phyloP scores from a whole-genome alignment of 2,329 filamentous ascomycete genomes.

The Aspergillus ruber region DNA sequence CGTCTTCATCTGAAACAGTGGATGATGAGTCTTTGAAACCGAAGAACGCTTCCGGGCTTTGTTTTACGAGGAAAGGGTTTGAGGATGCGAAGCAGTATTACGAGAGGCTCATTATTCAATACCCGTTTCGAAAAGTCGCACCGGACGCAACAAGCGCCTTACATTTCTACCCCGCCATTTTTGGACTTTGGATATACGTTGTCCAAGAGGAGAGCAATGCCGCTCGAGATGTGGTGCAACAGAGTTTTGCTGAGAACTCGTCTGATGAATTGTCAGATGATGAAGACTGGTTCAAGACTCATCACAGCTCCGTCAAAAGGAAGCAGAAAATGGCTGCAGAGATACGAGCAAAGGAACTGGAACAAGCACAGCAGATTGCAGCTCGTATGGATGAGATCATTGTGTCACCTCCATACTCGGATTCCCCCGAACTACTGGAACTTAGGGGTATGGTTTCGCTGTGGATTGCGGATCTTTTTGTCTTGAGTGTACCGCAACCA shows the following conservation, averaged over 20 bases:
- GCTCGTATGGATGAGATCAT: constrained; percentile 65
- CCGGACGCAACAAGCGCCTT: constrained; percentile 58
- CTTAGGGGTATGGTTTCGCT: constrained; percentile 68
- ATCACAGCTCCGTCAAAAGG: constrained; percentile 29
- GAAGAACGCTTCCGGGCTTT: constrained; percentile 11
- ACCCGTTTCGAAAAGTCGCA: constrained; percentile 61
- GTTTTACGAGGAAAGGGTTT: constrained; percentile 47
- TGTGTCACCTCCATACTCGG: constrained; percentile 62
- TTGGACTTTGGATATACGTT: constrained; percentile 74
- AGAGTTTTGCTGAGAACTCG: constrained; percentile 14
- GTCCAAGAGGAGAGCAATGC: constrained; percentile 55
- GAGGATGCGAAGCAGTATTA: constrained; percentile 62
- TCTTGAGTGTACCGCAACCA: constrained; percentile 25
- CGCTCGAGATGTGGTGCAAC: constrained; percentile 36
- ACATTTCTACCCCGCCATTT: constrained; percentile 76
- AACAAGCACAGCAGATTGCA: constrained; percentile 57
- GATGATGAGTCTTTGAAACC: constrained; percentile 1
- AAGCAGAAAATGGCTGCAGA: constrained; percentile 19
- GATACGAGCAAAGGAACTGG: constrained; percentile 49
- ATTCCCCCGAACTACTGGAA: constrained; percentile 59
- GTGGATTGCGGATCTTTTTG: constrained; percentile 64
- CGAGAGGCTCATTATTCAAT: constrained; percentile 68
- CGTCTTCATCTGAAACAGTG: constrained; percentile 1
- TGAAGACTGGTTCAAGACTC: constrained; percentile 20
- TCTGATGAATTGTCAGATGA: constrained; percentile 26